Evolutionary conservation across 805 yeast genomes (phyloP).

Genomic region (Candida ipomoeae): DNA sequence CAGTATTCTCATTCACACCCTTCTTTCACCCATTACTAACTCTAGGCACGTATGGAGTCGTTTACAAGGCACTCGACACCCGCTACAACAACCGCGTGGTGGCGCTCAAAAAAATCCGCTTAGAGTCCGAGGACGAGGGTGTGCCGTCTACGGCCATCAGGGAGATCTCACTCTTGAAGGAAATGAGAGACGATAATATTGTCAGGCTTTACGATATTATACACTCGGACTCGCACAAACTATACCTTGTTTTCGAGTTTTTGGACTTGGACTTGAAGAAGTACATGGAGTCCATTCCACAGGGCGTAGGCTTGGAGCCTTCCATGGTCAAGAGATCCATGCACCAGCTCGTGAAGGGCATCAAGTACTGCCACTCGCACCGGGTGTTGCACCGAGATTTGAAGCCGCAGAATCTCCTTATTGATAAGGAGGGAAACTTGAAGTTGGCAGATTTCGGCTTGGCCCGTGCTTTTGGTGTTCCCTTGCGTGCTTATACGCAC

Average conservation of each 20-base stretch:
- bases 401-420: conserved; percentile 92
- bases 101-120: conserved; percentile 89
- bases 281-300: conserved; percentile 94
- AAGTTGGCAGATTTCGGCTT: conserved; percentile 72
- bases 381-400: conserved; percentile 92
- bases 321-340: conserved; percentile 89
- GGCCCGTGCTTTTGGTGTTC: conserved; percentile 97
- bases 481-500: conserved; percentile 93
- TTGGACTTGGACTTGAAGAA: conserved; percentile 92
- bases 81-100: conserved; percentile 90
- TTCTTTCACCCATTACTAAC: conserved; percentile 9
- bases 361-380: conserved; percentile 90
- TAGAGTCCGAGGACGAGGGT: conserved; percentile 97
- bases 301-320: conserved; percentile 83
- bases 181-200: conserved; percentile 88
- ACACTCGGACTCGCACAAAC: conserved; percentile 88
- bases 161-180: conserved; percentile 91
- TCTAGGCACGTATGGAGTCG: conserved; percentile 91
- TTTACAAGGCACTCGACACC: conserved; percentile 89
- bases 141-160: conserved; percentile 98
- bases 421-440: conserved; percentile 92
- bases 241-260: conserved; percentile 89
- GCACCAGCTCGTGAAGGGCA: conserved; percentile 88
- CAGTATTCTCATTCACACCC: conserved; percentile 5
- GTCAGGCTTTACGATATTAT: conserved; percentile 90